These are phyloP conservation scores for Blastobotrys mokoenaii DNA, from an alignment of 805 yeast genomes.

Conservation along the genomic window DNA sequence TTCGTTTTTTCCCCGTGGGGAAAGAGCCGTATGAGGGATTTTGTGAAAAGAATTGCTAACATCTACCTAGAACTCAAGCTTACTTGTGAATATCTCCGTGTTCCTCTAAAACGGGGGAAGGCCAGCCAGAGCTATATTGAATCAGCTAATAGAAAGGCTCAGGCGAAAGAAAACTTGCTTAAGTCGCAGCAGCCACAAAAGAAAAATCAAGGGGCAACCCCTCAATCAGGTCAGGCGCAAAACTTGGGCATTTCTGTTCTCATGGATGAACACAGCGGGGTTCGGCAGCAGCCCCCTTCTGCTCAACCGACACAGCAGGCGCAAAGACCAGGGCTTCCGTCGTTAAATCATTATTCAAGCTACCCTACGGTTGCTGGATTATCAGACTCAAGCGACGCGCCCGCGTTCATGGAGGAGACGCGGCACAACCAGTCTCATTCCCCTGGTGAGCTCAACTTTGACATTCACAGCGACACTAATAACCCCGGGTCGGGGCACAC, in stretches of 20 bases:
- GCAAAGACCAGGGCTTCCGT: not conserved
- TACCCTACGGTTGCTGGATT: not conserved
- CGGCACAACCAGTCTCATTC: no score
- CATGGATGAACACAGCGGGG: not conserved
- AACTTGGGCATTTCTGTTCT: not conserved
- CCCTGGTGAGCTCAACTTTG: no score
- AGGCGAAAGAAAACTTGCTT: not conserved
- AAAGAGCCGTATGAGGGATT: no score
- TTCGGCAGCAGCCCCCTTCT: no score
- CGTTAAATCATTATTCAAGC: not conserved
- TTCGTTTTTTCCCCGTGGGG: no score
- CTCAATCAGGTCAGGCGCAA: not conserved
- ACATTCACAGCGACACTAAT: no score
- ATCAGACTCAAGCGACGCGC: not conserved
- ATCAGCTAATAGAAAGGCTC: not conserved
- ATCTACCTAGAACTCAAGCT: constrained; percentile 4
- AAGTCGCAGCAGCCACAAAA: not conserved
- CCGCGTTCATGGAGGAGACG: no score
- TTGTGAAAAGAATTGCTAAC: not conserved
- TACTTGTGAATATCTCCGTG: constrained; percentile 32
- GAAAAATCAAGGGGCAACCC: not conserved
- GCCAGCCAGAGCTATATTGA: constrained; percentile 23
- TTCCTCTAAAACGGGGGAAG: constrained; percentile 40
- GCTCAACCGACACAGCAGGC: no score
- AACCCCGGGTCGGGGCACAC: no score